Evolutionary conservation across 176 grass and related monocot genomes (phyloP), one percentile per base, ranked within the genome.

Genomic region (Dactylis glomerata): DNA sequence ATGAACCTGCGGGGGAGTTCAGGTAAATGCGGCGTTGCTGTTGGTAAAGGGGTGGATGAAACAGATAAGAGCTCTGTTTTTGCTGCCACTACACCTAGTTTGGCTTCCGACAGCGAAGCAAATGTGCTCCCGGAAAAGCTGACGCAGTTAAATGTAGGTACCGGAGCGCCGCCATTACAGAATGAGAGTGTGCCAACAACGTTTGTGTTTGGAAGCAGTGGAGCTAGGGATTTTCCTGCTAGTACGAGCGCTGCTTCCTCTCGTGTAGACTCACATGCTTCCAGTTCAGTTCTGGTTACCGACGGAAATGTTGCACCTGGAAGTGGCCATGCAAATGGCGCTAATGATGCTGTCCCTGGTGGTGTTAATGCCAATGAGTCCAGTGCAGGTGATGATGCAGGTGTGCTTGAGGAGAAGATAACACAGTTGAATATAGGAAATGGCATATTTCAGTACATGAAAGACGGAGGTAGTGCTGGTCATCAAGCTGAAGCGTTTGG

Each of bases 191-290:
- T 44, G 57, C 85, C 83, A 8, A 46, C 65, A 41, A 15, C 31
- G n/a, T 95, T 92, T 85, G 46, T 88, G 22, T 95, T 95, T 73
- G 92, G 89, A 80, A 76, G 78, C 54, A 80, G 75, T 76, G 37
- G 56, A 45, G 81, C 86, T 47, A 76, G 68, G 46, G 28, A 26
- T 45, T 89, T 68, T 78, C 10, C 79, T 59, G 73, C 67, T 40
- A 62, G 47, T 52, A 72, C 52, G 49, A 90, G 61, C 38, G 31
- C 46, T 44, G 61, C 73, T 65, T 58, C 15, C 20, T 7, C 33
- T 78, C 11, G 27, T 90, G 54, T 34, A 50, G 73, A 78, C 55
- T 42, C 63, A 41, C 19, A 10, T 63, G 73, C 63, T 54, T 37
- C 56, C 23, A 57, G 54, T 15, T 57, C 84, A 67, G 52, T 49